Percentiles rank a stretch among this genome's conserved stretches.
These are phyloP conservation scores for Rhizopogon roseolus DNA, from an alignment of 768 basidiomycete genomes.

Conservation along the genomic window DNA sequence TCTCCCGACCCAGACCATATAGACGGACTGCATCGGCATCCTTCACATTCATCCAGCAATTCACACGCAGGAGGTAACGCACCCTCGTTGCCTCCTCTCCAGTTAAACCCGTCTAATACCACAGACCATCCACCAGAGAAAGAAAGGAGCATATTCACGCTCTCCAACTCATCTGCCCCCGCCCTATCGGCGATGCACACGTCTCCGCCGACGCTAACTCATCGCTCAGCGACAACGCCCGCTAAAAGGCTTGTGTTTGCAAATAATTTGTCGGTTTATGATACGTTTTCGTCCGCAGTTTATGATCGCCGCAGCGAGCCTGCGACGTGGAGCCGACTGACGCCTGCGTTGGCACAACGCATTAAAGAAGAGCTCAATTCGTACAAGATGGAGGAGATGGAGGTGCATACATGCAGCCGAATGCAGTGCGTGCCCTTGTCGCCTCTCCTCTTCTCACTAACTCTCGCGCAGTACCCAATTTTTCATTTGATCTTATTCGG, in stretches of 20 bases:
- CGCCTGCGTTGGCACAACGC: slow-evolving; percentile 89
- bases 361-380: slow-evolving; percentile 99
- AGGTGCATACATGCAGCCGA: slow-evolving; percentile 90
- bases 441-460: slow-evolving; percentile 8
- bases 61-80: slow-evolving; percentile 21
- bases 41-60: slow-evolving; percentile 44
- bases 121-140: slow-evolving; percentile 29
- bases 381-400: slow-evolving; percentile 99
- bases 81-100: slow-evolving; percentile 48
- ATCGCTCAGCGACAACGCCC: slow-evolving; percentile 67
- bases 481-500: slow-evolving; percentile 57
- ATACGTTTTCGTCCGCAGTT: slow-evolving; percentile 87
- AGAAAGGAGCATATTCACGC: slow-evolving; percentile 59
- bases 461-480: slow-evolving; percentile 65
- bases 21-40: slow-evolving; percentile 77
- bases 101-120: slow-evolving; percentile 40
- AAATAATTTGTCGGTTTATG: slow-evolving; percentile 88
- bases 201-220: slow-evolving; percentile 48
- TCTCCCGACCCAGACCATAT: slow-evolving; percentile 83
- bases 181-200: slow-evolving; percentile 60
- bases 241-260: slow-evolving; percentile 83
- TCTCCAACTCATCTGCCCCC: slow-evolving; percentile 89
- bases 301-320: slow-evolving; percentile 96
- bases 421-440: slow-evolving; percentile 62
- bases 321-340: slow-evolving; percentile 94